Evolutionary conservation across 1,284 basidiomycete species (phyloP).

Genomic region (Chiua sp.): DNA sequence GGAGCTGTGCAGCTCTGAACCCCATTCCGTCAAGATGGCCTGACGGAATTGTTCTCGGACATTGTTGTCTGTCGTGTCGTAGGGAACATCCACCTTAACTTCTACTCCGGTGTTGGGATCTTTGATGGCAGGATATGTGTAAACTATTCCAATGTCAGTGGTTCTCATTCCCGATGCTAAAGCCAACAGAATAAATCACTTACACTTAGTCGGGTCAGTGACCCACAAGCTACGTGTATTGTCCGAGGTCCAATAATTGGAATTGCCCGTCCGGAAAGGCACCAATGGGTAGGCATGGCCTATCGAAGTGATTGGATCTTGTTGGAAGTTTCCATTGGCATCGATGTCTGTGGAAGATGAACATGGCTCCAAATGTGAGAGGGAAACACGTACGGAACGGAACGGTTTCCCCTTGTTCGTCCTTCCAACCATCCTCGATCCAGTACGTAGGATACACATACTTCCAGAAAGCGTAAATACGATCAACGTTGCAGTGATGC

Average conservation of each 20-base stretch:
- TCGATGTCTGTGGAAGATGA: conserved; percentile 4
- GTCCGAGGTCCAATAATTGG: conserved; percentile 17
- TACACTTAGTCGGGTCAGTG: neutral
- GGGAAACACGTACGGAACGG: conserved; percentile 12
- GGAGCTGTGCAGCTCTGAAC: neutral
- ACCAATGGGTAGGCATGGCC: conserved; percentile 2
- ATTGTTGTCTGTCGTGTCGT: conserved; percentile 6
- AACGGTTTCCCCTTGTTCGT: neutral
- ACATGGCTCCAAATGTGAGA: neutral
- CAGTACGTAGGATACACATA: conserved; percentile 23
- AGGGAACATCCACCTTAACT: conserved; percentile 18
- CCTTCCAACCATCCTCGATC: conserved; percentile 17
- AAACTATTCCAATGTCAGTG: conserved; percentile 16
- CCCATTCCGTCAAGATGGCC: conserved; percentile 10
- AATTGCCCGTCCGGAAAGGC: conserved; percentile 11
- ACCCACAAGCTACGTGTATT: conserved; percentile 7
- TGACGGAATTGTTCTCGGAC: conserved; percentile 16
- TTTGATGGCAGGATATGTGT: conserved; percentile 23
- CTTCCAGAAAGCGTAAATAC: conserved; percentile 25
- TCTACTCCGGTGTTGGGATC: neutral
- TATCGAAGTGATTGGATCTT: neutral
- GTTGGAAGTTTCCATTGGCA: neutral
- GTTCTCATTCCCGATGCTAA: neutral
- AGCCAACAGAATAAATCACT: neutral
- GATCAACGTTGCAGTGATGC: conserved; percentile 24